phyloP scores from a whole-genome alignment of 2,329 filamentous ascomycete species.

The Cytospora paraplurivora region DNA sequence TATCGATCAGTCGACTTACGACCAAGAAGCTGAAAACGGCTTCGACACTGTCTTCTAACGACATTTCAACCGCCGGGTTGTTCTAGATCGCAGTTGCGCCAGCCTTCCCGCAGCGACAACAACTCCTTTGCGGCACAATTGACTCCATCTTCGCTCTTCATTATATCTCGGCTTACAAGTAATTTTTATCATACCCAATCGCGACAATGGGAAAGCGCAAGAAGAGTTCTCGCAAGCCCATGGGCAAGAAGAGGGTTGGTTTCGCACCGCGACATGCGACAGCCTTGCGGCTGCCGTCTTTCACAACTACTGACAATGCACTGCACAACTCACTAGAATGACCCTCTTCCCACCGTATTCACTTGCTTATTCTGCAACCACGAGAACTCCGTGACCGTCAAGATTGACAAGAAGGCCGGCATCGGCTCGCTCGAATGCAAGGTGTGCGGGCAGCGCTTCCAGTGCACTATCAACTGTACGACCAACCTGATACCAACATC shows the following conservation, averaged over 20 bases:
- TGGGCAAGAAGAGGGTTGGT: conserved; percentile 77
- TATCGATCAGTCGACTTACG: neutral
- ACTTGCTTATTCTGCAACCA: conserved; percentile 98
- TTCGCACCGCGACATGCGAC: neutral
- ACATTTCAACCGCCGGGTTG: neutral
- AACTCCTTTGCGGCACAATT: conserved; percentile 1
- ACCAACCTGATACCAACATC: neutral
- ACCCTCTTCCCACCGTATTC: conserved; percentile 79
- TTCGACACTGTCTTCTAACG: neutral
- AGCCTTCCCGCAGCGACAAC: conserved; percentile 5
- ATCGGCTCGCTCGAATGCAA: conserved; percentile 87
- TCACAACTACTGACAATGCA: conserved; percentile 11
- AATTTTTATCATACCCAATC: neutral
- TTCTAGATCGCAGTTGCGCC: conserved; percentile 5
- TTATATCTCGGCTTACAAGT: neutral
- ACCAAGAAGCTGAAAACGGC: neutral
- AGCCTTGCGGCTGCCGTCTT: conserved; percentile 7
- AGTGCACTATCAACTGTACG: conserved; percentile 90
- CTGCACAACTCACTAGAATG: conserved; percentile 49
- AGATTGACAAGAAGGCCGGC: conserved; percentile 90
- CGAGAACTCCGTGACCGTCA: conserved; percentile 87
- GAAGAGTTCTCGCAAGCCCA: conserved; percentile 82
- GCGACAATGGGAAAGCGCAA: conserved; percentile 83
- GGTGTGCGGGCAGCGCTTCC: conserved; percentile 90
- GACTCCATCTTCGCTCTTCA: neutral